Evolutionary conservation across 495 filamentous ascomycete species (phyloP), one percentile per base, ranked within the genome.

Genomic region (Penicillium parvum): DNA sequence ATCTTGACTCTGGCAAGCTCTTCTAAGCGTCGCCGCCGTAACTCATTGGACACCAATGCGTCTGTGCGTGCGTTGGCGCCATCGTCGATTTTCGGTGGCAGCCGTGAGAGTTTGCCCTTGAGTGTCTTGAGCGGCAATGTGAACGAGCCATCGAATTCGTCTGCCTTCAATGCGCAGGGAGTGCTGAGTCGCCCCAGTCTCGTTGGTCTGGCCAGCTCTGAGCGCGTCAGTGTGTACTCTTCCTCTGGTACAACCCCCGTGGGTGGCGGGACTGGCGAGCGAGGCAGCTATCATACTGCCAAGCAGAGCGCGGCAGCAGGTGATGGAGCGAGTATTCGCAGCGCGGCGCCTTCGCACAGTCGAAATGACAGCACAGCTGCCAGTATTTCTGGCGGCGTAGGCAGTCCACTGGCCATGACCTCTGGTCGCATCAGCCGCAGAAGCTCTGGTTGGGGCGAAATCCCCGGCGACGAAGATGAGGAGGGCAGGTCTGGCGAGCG

Each of bases 1-100:
- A 91, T 97, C 43, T 77, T 98, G 18, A 98, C 92, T 0, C 76
- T 98, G n/a, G 92, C 92, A 1, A 96, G 90, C 5, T 96, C 90
- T 0, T 95, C 90, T 15, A 95, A 96, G 61, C 79, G 85, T 19
- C 84, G 88, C 32, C 85, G 92, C 14, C 75, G 92, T 27, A 86
- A 89, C 46, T 95, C 88, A 1, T 76, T 96, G 55, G 92, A 98
- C 63, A 97, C 94, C 0, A 91, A 97, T 63, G 94, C 94, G 3
- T 96, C 90, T 0, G 85, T 96, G 12, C 88, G 92, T 30, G 92
- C 88, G 2, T 75, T 98, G 17, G 88, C 92, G 1, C 92, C 92
- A 0, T 94, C 89, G 0, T 95, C 88, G 0, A 68, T 96, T 1
- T 98, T 88, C 73, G 92, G 92, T 14, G 90, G 90, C 14, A 90